Conservation (phyloP, 1,139 yeast species). For the Candida dubliniensis region DNA sequence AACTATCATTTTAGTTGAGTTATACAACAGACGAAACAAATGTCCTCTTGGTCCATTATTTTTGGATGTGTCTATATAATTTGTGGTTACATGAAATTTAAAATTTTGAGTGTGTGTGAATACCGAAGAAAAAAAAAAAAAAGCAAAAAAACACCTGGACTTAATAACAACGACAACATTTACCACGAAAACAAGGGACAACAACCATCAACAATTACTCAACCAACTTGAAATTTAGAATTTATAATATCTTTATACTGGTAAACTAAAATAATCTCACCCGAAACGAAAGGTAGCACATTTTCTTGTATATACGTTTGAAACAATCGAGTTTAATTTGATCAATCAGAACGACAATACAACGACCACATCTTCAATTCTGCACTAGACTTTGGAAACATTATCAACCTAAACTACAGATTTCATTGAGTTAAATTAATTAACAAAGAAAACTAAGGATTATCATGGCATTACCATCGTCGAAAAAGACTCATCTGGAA, state of each 20-base stretch:
- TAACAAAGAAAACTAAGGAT: slow-evolving; percentile 4
- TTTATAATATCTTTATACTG: background rate
- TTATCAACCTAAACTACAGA: background rate
- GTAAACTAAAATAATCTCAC: too few species aligned
- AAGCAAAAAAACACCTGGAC: background rate
- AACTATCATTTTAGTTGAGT: too few species aligned
- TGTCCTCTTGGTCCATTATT: too few species aligned
- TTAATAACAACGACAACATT: background rate
- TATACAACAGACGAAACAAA: too few species aligned
- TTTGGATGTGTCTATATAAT: too few species aligned
- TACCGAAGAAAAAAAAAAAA: background rate
- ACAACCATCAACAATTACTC: background rate
- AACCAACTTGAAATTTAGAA: background rate
- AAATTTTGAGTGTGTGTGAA: background rate
- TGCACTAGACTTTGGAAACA: background rate
- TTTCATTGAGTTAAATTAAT: slow-evolving; percentile 11
- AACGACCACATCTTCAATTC: too few species aligned
- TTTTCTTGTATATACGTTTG: too few species aligned
- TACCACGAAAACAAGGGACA: background rate
- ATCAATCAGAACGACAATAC: too few species aligned
- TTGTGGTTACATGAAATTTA: too few species aligned
- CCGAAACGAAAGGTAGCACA: too few species aligned
- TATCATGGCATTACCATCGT: slow-evolving; percentile 33
- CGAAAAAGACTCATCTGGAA: slow-evolving; percentile 47
- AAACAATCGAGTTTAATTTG: too few species aligned